Conservation (phyloP, 495 filamentous ascomycete genomes). For the Daldinia childiae region DNA sequence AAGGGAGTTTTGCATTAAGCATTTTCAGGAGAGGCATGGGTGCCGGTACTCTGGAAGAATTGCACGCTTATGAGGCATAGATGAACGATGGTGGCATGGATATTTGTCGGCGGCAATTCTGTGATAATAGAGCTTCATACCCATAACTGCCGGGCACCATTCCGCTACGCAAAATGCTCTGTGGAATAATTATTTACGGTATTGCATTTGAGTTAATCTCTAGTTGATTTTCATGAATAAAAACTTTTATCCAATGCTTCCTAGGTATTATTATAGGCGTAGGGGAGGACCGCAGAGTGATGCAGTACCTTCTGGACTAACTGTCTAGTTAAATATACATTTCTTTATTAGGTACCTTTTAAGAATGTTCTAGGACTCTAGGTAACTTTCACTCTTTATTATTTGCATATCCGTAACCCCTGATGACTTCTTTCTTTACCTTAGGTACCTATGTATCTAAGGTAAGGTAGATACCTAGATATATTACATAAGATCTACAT, state of each 20-base stretch:
- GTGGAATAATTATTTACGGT: background rate
- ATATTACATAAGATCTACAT: background rate
- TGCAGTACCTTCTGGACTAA: too few species aligned
- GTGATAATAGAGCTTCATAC: constrained; percentile 12
- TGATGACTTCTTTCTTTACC: background rate
- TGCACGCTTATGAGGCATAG: constrained; percentile 7
- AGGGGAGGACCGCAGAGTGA: too few species aligned
- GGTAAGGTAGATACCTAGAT: background rate
- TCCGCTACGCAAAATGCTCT: background rate
- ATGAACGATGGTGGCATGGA: constrained; percentile 7
- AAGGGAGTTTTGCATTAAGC: constrained; percentile 24
- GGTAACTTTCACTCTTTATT: background rate
- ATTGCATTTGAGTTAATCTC: background rate
- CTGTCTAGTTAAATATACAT: too few species aligned
- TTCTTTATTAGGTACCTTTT: too few species aligned
- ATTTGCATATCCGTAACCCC: background rate
- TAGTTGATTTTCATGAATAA: background rate
- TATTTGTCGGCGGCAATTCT: constrained; percentile 5
- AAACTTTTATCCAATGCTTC: background rate
- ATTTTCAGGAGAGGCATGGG: constrained; percentile 31
- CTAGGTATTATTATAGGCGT: too few species aligned
- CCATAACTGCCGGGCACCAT: background rate
- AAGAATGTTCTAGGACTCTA: background rate
- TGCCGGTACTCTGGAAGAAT: constrained; percentile 1
- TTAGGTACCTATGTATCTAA: too few species aligned